Percentiles rank a stretch among this genome's conserved stretches.
Conservation (phyloP, 164 flowering plant species). For the Taxillus chinensis region DNA sequence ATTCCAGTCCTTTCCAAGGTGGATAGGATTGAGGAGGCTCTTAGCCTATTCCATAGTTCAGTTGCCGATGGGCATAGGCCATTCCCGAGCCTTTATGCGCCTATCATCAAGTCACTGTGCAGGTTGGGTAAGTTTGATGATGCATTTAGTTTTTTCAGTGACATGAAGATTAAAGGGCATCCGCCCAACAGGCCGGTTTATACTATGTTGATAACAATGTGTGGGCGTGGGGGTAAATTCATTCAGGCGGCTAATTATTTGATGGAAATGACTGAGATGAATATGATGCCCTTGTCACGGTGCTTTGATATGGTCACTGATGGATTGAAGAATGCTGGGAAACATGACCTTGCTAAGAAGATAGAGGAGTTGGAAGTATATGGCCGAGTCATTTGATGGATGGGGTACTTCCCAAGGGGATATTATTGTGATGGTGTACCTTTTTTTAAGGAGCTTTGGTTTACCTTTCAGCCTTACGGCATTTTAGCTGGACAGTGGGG, state of each 20-base stretch:
- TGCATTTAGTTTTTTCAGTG: conserved; percentile 80
- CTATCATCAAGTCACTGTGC: conserved; percentile 64
- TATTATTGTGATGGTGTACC: neutral
- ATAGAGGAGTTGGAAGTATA: conserved; percentile 77
- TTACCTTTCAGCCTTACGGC: too few relatives aligned
- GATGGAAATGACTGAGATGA: conserved; percentile 79
- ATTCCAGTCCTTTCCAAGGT: conserved; percentile 61
- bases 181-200: conserved; percentile 88
- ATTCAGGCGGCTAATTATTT: conserved; percentile 86
- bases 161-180: conserved; percentile 83
- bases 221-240: conserved; percentile 68
- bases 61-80: conserved; percentile 79
- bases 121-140: conserved; percentile 79
- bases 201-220: conserved; percentile 87
- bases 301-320: conserved; percentile 89
- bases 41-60: conserved; percentile 47
- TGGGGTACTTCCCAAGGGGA: neutral
- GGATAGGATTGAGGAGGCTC: conserved; percentile 70
- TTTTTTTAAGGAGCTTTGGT: too few relatives aligned
- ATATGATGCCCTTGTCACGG: conserved; percentile 51
- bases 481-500: too few relatives aligned
- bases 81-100: conserved; percentile 86
- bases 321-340: conserved; percentile 89
- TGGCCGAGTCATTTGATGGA: conserved; percentile 30
- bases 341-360: conserved; percentile 77